Base-by-base conservation (phyloP, 169 alveolate genomes). In the Plasmodium blacklocki region DNA sequence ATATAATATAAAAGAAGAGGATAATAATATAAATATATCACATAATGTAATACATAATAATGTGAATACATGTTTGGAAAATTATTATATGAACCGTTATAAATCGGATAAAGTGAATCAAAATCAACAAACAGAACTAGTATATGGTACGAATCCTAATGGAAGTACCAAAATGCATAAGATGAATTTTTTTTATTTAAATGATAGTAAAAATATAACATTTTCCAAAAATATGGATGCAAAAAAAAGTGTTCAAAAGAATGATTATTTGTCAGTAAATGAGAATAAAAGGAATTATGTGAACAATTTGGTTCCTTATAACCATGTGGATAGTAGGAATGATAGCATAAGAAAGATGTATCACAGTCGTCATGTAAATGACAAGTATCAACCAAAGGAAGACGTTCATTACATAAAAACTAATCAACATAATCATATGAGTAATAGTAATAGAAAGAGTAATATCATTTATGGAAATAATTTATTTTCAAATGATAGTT, bases 91-190 rank as follows among this genome's bases (percentile, higher is more conserved):
- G 49, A 60, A 78, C 19, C 19, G 21, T 66, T 58, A n/a, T 19
- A 47, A 63, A 18, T 18, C 18, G 4, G 76, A 45, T 18, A 15
- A 63, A 49, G 5, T 66, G 23, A 32, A 39, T 64, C 64, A 56
- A 56, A 15, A 56, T 56, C 11, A 14, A 6, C 64, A 56, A 56
- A 15, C 8, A 9, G 43, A 52, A 2, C 7, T 60, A 4, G 14
- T 74, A 12, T 3, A 18, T 19, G 45, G 63, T 45, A 26, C 3
- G 1, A 18, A 21, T 14, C 9, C 64, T 60, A 45, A 15, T 52
- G 29, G 45, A 74, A 59, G 88, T 74, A 74, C 74, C 8, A 83
- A 68, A 67, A 58, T 83, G 73, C 83, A 83, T 72, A 83, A 83
- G 63, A 72, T 45, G 21, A 47, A 83, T 54, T 83, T 83, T 47